Conservation (phyloP, 1,284 basidiomycete species). For the Cryptococcus sp. region DNA sequence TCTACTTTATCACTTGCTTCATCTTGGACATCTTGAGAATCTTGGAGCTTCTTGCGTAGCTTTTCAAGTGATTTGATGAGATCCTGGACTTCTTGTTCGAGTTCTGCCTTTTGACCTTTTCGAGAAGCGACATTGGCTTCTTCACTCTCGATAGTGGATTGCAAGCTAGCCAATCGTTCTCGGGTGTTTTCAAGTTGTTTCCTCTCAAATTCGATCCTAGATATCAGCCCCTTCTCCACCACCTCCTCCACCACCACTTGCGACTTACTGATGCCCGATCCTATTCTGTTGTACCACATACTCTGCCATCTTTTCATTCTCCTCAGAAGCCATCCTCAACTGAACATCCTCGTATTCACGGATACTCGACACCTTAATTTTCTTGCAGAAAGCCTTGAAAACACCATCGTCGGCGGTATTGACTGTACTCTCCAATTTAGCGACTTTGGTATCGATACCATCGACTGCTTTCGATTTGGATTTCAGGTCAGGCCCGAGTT, state of each 20-base stretch:
- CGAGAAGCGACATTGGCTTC: slow-evolving; percentile 54
- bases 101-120: slow-evolving; percentile 56
- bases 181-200: slow-evolving; percentile 64
- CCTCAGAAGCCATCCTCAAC: slow-evolving; percentile 78
- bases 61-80: slow-evolving; percentile 59
- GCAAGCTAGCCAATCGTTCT: slow-evolving; percentile 61
- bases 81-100: slow-evolving; percentile 63
- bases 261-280: slow-evolving; percentile 74
- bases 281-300: slow-evolving; percentile 85
- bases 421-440: slow-evolving; percentile 59
- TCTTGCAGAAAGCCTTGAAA: slow-evolving; percentile 73
- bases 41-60: slow-evolving; percentile 60
- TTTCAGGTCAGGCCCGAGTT: slow-evolving; percentile 61
- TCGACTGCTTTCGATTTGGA: slow-evolving; percentile 45
- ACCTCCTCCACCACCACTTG: background rate
- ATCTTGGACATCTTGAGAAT: slow-evolving; percentile 50
- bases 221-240: slow-evolving; percentile 1
- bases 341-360: slow-evolving; percentile 94
- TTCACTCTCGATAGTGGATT: slow-evolving; percentile 59
- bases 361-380: slow-evolving; percentile 77
- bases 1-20: slow-evolving; percentile 58
- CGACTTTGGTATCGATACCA: slow-evolving; percentile 56
- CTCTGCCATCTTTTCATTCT: slow-evolving; percentile 74
- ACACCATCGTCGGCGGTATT: slow-evolving; percentile 75
- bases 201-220: slow-evolving; percentile 70